Conservation (phyloP, 257 asterid genomes). For the Petunia secreta region DNA sequence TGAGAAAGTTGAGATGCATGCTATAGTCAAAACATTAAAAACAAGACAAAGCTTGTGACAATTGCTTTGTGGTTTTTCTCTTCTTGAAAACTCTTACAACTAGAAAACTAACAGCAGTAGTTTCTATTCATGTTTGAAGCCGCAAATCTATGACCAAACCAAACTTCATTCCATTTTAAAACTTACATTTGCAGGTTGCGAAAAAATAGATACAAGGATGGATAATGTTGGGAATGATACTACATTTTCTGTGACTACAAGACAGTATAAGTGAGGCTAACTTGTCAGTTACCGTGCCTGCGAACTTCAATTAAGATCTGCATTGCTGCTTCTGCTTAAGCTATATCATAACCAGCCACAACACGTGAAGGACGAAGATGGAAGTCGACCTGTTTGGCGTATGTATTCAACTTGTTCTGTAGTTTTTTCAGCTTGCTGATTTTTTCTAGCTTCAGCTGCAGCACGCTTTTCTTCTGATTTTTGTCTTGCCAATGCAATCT, state of each 20-base stretch:
- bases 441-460: conserved; percentile 72
- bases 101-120: background rate
- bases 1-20: too few relatives aligned
- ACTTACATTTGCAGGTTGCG: conserved; percentile 7
- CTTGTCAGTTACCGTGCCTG: conserved; percentile 9
- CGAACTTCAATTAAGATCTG: background rate
- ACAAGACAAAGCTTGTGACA: background rate
- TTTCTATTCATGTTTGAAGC: background rate
- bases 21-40: too few relatives aligned
- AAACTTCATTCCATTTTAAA: conserved; percentile 20
- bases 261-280: conserved; percentile 1
- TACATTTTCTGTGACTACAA: background rate
- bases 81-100: too few relatives aligned
- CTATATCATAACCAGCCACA: conserved; percentile 74
- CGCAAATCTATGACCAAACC: background rate
- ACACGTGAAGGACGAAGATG: conserved; percentile 65
- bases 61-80: too few relatives aligned
- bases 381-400: conserved; percentile 81
- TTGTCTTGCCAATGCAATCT: conserved; percentile 84
- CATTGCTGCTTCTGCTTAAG: background rate
- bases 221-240: background rate
- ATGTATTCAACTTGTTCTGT: conserved; percentile 77
- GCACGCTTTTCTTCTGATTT: conserved; percentile 81
- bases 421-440: conserved; percentile 67
- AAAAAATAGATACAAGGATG: conserved; percentile 20